A percentile compares a stretch with the other conserved stretches of the same genome.
phyloP scores from a whole-genome alignment of 345 rosid genomes.

The Lepidium africanum region DNA sequence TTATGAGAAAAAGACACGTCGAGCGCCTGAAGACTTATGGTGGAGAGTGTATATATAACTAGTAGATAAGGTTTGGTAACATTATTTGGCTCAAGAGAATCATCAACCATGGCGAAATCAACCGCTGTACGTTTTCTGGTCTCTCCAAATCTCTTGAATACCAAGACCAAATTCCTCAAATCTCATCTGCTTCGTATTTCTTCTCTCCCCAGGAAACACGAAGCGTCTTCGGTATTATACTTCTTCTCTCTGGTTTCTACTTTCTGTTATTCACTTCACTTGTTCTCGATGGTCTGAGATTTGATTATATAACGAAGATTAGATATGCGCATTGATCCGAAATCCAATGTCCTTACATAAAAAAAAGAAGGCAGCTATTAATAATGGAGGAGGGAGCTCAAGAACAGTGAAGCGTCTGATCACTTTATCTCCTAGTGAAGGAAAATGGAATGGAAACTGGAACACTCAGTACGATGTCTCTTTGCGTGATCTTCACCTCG shows the following conservation, averaged over 20 bases:
- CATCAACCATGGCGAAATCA: slow-evolving; percentile 25
- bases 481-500: slow-evolving; percentile 48
- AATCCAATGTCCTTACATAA: neutral
- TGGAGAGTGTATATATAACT: neutral
- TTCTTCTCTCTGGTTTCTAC: neutral
- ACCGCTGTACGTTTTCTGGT: slow-evolving; percentile 9
- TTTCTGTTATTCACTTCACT: neutral
- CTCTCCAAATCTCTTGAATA: slow-evolving; percentile 20
- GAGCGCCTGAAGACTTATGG: slow-evolving; percentile 9
- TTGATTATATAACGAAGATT: neutral
- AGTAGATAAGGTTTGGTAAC: slow-evolving; percentile 12
- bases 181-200: slow-evolving; percentile 15
- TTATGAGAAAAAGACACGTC: slow-evolving; percentile 11
- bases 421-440: slow-evolving; percentile 52
- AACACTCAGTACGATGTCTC: slow-evolving; percentile 49
- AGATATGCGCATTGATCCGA: neutral
- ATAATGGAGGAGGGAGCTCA: slow-evolving; percentile 27
- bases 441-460: slow-evolving; percentile 75
- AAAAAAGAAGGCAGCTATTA: neutral
- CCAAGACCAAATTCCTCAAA: neutral
- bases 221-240: slow-evolving; percentile 12
- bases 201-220: slow-evolving; percentile 22
- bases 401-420: slow-evolving; percentile 39
- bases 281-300: neutral
- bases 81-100: neutral